Conservation (phyloP, 1,284 basidiomycete species). For the Dichomitus squalens region DNA sequence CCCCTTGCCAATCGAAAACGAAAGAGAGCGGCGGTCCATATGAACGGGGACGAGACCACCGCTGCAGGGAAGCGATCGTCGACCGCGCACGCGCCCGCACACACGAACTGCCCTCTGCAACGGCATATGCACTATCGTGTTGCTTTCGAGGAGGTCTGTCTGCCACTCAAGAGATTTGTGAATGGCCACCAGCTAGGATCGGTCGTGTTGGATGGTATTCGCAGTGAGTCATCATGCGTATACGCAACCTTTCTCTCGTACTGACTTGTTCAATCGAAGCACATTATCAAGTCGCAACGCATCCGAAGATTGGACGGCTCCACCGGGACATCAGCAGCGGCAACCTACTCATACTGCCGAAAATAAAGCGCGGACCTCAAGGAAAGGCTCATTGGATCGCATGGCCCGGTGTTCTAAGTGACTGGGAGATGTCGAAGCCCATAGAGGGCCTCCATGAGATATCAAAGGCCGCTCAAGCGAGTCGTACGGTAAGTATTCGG, state of each 20-base stretch:
- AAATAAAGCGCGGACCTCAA: not conserved
- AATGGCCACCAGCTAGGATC: not conserved
- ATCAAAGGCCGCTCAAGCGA: not conserved
- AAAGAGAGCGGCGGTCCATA: too few species aligned
- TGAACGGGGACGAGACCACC: too few species aligned
- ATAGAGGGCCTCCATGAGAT: not conserved
- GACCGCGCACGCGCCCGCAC: not conserved
- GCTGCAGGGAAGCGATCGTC: not conserved
- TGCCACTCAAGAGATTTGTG: constrained; percentile 2
- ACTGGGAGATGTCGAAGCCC: too few species aligned
- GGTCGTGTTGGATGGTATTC: constrained; percentile 5
- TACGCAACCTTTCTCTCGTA: not conserved
- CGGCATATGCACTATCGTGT: constrained; percentile 14
- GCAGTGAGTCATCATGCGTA: not conserved
- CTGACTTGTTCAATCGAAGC: not conserved
- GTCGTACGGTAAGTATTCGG: not conserved
- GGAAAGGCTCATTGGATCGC: not conserved
- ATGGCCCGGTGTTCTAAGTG: not conserved
- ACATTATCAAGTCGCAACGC: not conserved
- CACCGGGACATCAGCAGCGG: constrained; percentile 12
- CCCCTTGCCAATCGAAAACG: not conserved
- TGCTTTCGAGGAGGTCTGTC: constrained; percentile 7
- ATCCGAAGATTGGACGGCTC: not conserved
- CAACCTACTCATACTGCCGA: constrained; percentile 1
- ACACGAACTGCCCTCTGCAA: not conserved